Percentiles rank a stretch among this genome's conserved stretches.
These are phyloP conservation scores for Erysimum cheiri DNA, from an alignment of 441 rosid species.

Conservation along the genomic window DNA sequence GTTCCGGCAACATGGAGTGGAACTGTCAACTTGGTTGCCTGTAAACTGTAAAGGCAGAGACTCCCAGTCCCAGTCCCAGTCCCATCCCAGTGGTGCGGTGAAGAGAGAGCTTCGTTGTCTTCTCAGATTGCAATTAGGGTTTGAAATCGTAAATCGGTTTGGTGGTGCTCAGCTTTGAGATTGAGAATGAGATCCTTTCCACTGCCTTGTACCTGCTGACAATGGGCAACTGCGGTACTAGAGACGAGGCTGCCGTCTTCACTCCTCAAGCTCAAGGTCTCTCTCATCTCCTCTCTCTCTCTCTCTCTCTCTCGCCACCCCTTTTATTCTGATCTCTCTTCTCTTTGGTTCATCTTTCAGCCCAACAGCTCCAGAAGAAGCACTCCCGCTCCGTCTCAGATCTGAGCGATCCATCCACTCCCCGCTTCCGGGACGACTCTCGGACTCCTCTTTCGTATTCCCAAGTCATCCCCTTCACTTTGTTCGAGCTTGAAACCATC, in stretches of 20 bases:
- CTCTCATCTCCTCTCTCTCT: not conserved
- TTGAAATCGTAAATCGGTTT: constrained; percentile 6
- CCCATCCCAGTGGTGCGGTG: constrained; percentile 24
- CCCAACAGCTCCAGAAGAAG: constrained; percentile 82
- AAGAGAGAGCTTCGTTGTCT: constrained; percentile 23
- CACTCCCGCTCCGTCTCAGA: constrained; percentile 85
- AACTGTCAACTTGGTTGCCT: not conserved
- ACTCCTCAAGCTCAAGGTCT: constrained; percentile 76
- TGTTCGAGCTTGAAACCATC: constrained; percentile 93
- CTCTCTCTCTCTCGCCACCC: not conserved
- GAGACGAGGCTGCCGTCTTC: constrained; percentile 94
- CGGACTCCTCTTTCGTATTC: constrained; percentile 71
- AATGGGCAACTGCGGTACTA: constrained; percentile 95
- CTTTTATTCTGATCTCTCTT: constrained; percentile 21
- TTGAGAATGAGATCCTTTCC: constrained; percentile 40
- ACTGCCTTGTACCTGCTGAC: constrained; percentile 24
- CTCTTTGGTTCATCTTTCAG: constrained; percentile 51
- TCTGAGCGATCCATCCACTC: constrained; percentile 90
- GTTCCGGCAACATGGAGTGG: not conserved
- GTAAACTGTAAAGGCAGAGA: constrained; percentile 24
- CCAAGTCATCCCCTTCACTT: constrained; percentile 82
- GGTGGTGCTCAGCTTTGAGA: not conserved
- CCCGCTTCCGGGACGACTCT: constrained; percentile 69
- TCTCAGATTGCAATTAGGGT: constrained; percentile 38
- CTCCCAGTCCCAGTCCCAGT: constrained; percentile 16